Conservation (phyloP, 2,329 filamentous ascomycete genomes). For the Diaporthe caulivora region DNA sequence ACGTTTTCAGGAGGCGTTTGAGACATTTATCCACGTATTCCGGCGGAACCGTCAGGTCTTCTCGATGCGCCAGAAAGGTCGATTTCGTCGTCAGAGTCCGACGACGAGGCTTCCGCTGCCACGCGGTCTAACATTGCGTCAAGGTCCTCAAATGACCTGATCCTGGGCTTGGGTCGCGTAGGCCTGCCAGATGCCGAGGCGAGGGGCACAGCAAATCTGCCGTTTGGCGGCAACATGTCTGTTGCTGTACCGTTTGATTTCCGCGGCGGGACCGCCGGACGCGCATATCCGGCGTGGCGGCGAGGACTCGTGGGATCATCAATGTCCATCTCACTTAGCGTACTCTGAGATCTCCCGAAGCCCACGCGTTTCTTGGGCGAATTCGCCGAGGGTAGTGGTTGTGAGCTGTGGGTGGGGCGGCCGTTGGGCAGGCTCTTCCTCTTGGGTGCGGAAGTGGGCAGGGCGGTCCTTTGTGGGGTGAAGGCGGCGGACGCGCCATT, state of each 20-base stretch:
- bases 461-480: constrained; percentile 51
- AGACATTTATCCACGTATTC: constrained; percentile 12
- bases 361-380: constrained; percentile 58
- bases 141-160: constrained; percentile 66
- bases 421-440: constrained; percentile 66
- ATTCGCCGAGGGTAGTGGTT: constrained; percentile 46
- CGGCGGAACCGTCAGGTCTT: constrained; percentile 41
- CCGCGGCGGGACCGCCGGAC: constrained; percentile 54
- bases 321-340: constrained; percentile 61
- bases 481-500: constrained; percentile 46
- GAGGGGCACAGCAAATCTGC: constrained; percentile 59
- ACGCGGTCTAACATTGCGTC: constrained; percentile 69
- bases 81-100: constrained; percentile 71
- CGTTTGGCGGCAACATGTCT: constrained; percentile 44
- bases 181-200: constrained; percentile 61
- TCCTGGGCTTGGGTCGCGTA: constrained; percentile 54
- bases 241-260: constrained; percentile 55
- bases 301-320: constrained; percentile 54
- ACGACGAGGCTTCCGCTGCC: constrained; percentile 63
- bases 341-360: constrained; percentile 60
- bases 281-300: constrained; percentile 41
- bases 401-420: constrained; percentile 50
- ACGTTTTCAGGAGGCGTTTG: not conserved
- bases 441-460: constrained; percentile 60
- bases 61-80: constrained; percentile 55